Base-by-base conservation (phyloP, 345 rosid genomes). In the Hibiscus trionum region DNA sequence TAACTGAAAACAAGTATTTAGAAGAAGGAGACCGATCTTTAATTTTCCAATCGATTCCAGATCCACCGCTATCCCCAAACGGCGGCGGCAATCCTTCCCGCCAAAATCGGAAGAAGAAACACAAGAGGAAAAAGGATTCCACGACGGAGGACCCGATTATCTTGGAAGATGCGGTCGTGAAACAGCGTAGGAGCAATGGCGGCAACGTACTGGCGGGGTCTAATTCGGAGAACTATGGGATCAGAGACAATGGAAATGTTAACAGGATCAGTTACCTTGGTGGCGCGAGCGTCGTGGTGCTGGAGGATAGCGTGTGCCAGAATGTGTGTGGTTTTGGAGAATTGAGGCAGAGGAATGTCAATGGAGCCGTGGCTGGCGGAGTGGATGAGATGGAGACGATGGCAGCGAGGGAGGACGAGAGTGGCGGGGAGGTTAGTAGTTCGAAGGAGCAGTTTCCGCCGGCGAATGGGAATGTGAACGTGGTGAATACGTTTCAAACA, bases 311-410 rank as follows among this genome's bases (percentile, higher is more conserved):
- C 68, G 70, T 81, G 27, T 77, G 73, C 49, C 86, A 80, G 47
- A 83, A 69, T 64, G 82, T 80, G 66, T 80, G 66, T 58, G 76
- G 59, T 66, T 81, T 72, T 55, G 81, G 88, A 4, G 89, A 87
- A 82, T 66, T 93, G 84, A 84, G 98, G 82, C 98, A 85, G 87
- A 80, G 86, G 75, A 82, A 77, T 24, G 81, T 82, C 53, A 75
- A 63, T 19, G 63, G 52, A 14, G 56, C 26, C 14, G 31, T 42
- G 31, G 55, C 5, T 24, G 44, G 59, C 14, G 59, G 57, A 15
- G 71, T 42, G 17, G 71, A 67, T 9, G 71, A 67, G 4, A 67
- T 16, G 58, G 42, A 4, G 16, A 67, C 21, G 14, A n/a, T 11
- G 14, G 17, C 56, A 10, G 17, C 58, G 21, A 49, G 26, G 24